A percentile compares a stretch with the other conserved stretches of the same genome.
phyloP scores from a whole-genome alignment of 331 rosid species.

The Malus hybrid region DNA sequence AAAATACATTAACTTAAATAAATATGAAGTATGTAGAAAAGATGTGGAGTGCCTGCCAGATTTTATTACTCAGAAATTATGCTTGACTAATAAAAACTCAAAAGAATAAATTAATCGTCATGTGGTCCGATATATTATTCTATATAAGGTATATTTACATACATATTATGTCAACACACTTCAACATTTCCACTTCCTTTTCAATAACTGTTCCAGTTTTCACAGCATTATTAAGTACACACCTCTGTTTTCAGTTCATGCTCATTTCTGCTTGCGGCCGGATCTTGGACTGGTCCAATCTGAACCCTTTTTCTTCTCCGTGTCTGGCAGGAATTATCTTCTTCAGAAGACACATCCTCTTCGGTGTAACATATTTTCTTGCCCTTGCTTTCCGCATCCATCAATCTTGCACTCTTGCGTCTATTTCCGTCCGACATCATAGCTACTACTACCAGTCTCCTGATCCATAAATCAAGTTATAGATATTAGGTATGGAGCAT shows the following conservation, averaged over 20 bases:
- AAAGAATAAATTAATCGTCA: not conserved
- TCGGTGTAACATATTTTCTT: not conserved
- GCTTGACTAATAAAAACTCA: not conserved
- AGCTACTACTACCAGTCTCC: not conserved
- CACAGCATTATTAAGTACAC: not conserved
- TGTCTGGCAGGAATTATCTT: not conserved
- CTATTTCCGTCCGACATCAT: not conserved
- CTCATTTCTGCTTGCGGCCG: not conserved
- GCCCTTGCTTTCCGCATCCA: slow-evolving; percentile 1
- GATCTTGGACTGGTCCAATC: slow-evolving; percentile 4
- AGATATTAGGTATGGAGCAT: not conserved
- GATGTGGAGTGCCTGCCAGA: not conserved
- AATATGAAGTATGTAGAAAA: not conserved
- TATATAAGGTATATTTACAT: not conserved
- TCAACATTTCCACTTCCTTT: not conserved
- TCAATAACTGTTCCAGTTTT: not conserved
- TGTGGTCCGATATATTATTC: not conserved
- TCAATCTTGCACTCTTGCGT: slow-evolving; percentile 5
- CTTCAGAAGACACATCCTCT: not conserved
- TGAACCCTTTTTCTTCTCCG: slow-evolving; percentile 1
- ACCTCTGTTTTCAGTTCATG: not conserved
- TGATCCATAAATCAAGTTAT: not conserved
- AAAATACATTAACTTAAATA: not conserved
- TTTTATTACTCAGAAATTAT: not conserved
- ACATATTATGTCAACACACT: not conserved